Evolutionary conservation across 2,329 filamentous ascomycete species (phyloP), one percentile per base, ranked within the genome.

Genomic region (Arthrobotrys sphaeroides): DNA sequence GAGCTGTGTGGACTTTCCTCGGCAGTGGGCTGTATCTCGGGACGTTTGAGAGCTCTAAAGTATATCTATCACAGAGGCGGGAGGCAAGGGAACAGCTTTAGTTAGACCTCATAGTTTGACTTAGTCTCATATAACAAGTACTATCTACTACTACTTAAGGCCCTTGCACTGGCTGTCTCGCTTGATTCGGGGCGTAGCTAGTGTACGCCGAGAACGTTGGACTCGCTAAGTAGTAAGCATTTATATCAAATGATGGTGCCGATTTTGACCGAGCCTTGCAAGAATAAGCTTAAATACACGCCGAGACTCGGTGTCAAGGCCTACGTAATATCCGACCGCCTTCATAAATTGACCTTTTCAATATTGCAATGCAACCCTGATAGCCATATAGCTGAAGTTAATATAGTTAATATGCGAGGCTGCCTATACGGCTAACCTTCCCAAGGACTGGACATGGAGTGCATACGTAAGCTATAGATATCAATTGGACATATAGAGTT

Each of bases 1-100:
- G 94, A 73, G 89, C 87, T 6, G 87, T 87, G 0, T 97, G 93
- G 93, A 95, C 93, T 12, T 90, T 92, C 64, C 78, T 96, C 3
- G 92, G 93, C 0, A 91, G 91, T 81, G 93, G 93, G 2, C 83
- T 97, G 67, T 97, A 97, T 84, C 83, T 97, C 43, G 92, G 92
- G 22, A 90, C 91, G 45, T 97, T 97, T 83, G 93, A 97, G 82
- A 90, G 89, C 77, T 90, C 91, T 7, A 89, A 92, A 80, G 84
- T 87, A 40, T 92, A 88, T 85, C 81, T 90, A 77, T 84, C 83
- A 57, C 80, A 81, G 51, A 81, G 82, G 62, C 86, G 84, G 77
- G 82, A 83, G 61, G 53, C 84, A 85, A 13, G 84, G 82, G 82
- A 60, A 33, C 38, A 12, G 55, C 12, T 36, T 33, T 22, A 53